A percentile compares a stretch with the other conserved stretches of the same genome.
phyloP scores from a whole-genome alignment of 306 rosid genomes.

The Gynostemma pentaphyllum region DNA sequence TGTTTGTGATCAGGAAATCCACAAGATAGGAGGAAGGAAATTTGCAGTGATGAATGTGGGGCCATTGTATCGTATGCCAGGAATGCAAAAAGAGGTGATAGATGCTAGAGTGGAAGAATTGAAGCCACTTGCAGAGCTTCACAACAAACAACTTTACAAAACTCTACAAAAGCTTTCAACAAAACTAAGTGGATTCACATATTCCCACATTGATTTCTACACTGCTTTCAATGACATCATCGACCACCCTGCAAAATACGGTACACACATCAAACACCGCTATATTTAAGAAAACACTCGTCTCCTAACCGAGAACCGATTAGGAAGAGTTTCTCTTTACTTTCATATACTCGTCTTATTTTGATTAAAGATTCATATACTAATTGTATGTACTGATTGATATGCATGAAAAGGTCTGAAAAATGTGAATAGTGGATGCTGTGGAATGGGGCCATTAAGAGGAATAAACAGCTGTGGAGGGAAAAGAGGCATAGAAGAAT shows the following conservation, averaged over 20 bases:
- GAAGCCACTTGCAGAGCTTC: not conserved
- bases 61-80: slow-evolving; percentile 26
- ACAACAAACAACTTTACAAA: not conserved
- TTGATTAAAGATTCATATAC: no score
- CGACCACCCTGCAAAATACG: not conserved
- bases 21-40: slow-evolving; percentile 39
- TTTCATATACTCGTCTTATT: not conserved
- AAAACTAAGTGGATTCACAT: slow-evolving; percentile 1
- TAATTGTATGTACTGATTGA: no score
- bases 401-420: slow-evolving; percentile 36
- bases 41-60: slow-evolving; percentile 22
- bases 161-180: not conserved
- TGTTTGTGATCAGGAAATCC: slow-evolving; percentile 21
- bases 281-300: no score
- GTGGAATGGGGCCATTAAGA: slow-evolving; percentile 47
- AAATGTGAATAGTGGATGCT: slow-evolving; percentile 38
- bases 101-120: slow-evolving; percentile 19
- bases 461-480: slow-evolving; percentile 54
- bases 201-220: not conserved
- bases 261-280: not conserved
- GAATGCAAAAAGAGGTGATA: not conserved
- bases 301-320: no score
- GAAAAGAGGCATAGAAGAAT: slow-evolving; percentile 20
- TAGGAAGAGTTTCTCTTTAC: no score
- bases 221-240: not conserved